phyloP scores from a whole-genome alignment of 2,329 filamentous ascomycete species.

The Balansia obtecta region DNA sequence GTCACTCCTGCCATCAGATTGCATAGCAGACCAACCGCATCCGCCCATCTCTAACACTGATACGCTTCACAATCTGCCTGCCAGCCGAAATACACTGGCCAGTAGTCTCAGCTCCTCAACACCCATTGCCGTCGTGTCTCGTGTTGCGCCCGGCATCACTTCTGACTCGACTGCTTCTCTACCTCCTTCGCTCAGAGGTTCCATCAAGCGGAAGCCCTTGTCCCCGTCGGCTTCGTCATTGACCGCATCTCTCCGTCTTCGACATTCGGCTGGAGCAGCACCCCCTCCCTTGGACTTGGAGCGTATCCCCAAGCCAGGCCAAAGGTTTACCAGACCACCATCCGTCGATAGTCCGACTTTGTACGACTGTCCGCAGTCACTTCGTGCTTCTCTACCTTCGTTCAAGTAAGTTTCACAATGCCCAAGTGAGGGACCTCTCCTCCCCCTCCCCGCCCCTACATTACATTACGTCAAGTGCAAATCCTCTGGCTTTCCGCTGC shows the following conservation, averaged over 20 bases:
- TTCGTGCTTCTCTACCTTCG: conserved; percentile 10
- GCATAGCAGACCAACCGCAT: neutral
- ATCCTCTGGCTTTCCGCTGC: neutral
- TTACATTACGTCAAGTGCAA: too few relatives aligned
- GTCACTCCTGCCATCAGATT: neutral
- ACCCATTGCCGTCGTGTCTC: neutral
- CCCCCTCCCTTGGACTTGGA: conserved; percentile 22
- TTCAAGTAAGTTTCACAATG: conserved; percentile 15
- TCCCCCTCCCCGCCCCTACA: neutral
- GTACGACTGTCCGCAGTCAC: conserved; percentile 39
- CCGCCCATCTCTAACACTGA: conserved; percentile 2
- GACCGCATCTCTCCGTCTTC: conserved; percentile 23
- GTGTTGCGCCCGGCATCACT: conserved; percentile 2
- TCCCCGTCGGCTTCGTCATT: conserved; percentile 41
- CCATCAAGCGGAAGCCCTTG: conserved; percentile 49
- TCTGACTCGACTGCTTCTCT: conserved; percentile 7
- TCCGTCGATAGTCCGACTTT: conserved; percentile 49
- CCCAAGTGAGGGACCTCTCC: neutral
- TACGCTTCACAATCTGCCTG: conserved; percentile 5
- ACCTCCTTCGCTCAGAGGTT: conserved; percentile 11
- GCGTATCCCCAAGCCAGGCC: conserved; percentile 32
- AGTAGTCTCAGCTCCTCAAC: conserved; percentile 6
- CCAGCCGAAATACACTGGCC: conserved; percentile 2
- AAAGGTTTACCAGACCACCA: conserved; percentile 40
- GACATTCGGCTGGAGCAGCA: conserved; percentile 4